These are phyloP conservation scores for Lactifluus echinatus DNA, from an alignment of 768 basidiomycete species.

Conservation along the genomic window DNA sequence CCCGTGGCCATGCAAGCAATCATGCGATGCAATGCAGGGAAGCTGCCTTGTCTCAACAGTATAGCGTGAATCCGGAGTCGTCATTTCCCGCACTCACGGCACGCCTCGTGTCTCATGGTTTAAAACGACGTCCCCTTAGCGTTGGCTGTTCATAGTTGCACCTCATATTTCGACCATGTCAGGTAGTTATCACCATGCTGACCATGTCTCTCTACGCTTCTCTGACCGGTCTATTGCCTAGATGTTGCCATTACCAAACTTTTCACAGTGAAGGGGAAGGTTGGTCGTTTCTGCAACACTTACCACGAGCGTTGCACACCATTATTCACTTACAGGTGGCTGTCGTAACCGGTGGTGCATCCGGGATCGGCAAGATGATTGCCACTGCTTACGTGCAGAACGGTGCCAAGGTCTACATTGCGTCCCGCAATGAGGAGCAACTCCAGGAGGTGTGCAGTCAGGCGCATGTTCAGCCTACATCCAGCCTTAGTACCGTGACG, in stretches of 20 bases:
- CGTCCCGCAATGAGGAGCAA: conserved; percentile 71
- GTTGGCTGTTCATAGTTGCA: background rate
- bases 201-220: background rate
- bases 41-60: no score
- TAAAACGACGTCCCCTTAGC: no score
- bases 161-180: background rate
- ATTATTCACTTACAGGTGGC: conserved; percentile 40
- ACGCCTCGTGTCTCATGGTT: no score
- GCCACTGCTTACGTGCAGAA: conserved; percentile 76
- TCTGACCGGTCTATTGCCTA: background rate
- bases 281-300: conserved; percentile 12
- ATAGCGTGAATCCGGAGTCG: no score
- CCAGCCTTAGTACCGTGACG: conserved; percentile 31
- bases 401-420: conserved; percentile 85
- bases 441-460: conserved; percentile 50
- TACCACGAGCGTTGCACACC: no score
- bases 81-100: no score
- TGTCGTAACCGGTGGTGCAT: conserved; percentile 76
- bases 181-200: background rate
- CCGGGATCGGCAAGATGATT: conserved; percentile 80
- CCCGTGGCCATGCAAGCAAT: no score
- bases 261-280: conserved; percentile 20
- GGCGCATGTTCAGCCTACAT: background rate
- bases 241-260: conserved; percentile 15
- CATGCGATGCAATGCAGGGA: no score